These are phyloP conservation scores for Kwoniella newhampshirensis DNA, from an alignment of 768 basidiomycete species.

Conservation along the genomic window DNA sequence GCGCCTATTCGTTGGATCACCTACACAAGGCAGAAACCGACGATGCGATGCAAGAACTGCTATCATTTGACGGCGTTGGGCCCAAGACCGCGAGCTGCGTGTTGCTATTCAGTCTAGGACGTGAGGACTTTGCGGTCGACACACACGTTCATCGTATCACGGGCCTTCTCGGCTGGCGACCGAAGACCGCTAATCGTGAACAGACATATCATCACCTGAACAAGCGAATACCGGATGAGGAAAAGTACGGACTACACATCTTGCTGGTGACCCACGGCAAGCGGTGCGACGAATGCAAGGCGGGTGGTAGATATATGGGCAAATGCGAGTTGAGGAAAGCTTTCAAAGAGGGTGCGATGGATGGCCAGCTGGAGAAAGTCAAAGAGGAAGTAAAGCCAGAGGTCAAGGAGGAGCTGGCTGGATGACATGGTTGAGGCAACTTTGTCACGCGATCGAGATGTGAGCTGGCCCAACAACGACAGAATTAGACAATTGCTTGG, in stretches of 20 bases:
- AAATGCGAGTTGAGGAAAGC: constrained; percentile 37
- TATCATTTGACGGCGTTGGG: constrained; percentile 42
- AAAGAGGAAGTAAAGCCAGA: constrained; percentile 1
- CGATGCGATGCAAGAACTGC: constrained; percentile 40
- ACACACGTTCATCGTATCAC: constrained; percentile 49
- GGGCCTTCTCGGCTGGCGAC: constrained; percentile 44
- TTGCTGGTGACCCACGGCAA: constrained; percentile 47
- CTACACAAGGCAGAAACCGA: constrained; percentile 41
- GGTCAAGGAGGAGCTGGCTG: constrained; percentile 1
- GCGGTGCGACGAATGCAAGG: constrained; percentile 42
- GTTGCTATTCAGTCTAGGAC: constrained; percentile 40
- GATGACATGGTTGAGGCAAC: no score
- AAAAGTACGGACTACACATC: constrained; percentile 46
- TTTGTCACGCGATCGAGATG: no score
- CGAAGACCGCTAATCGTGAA: constrained; percentile 37
- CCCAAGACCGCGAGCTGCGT: constrained; percentile 49
- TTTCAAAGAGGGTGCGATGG: constrained; percentile 16
- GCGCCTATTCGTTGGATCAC: constrained; percentile 42
- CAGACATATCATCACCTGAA: constrained; percentile 47
- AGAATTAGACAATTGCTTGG: no score
- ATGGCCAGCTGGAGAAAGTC: constrained; percentile 7
- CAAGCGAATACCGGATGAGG: constrained; percentile 42
- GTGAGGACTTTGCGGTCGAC: constrained; percentile 47
- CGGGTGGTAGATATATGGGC: constrained; percentile 28
- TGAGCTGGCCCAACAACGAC: no score